Percentiles rank a stretch among this genome's conserved stretches.
Conservation (phyloP, 169 alveolate genomes). For the Cryptosporidium parvum region DNA sequence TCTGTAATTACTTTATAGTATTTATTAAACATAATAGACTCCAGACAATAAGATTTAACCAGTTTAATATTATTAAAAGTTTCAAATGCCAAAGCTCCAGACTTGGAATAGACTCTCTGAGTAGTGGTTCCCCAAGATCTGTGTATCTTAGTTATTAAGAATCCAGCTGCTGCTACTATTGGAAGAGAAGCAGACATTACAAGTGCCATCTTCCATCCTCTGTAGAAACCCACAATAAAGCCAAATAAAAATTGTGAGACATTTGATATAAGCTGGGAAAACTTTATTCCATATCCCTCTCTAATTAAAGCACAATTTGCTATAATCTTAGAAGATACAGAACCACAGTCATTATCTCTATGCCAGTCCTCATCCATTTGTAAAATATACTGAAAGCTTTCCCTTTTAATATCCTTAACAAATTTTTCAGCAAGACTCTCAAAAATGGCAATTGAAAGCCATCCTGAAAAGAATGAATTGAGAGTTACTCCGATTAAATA, state of each 20-base stretch:
- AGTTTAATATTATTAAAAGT: constrained; percentile 40
- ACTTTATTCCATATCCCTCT: constrained; percentile 71
- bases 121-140: constrained; percentile 54
- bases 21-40: constrained; percentile 25
- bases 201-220: constrained; percentile 72
- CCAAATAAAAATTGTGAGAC: constrained; percentile 67
- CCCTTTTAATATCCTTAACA: constrained; percentile 49
- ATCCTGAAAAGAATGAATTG: constrained; percentile 43
- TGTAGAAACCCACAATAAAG: constrained; percentile 54
- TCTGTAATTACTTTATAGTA: constrained; percentile 43
- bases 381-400: constrained; percentile 19
- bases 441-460: constrained; percentile 68
- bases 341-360: constrained; percentile 35
- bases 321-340: constrained; percentile 38
- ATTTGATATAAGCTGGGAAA: constrained; percentile 59
- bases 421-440: constrained; percentile 42
- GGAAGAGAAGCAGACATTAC: constrained; percentile 76
- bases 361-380: constrained; percentile 62
- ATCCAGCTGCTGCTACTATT: constrained; percentile 62
- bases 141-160: constrained; percentile 40
- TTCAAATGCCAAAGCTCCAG: constrained; percentile 69
- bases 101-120: constrained; percentile 29
- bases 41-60: constrained; percentile 57
- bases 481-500: constrained; percentile 47
- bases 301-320: constrained; percentile 60